Percentiles rank a stretch among this genome's conserved stretches.
Evolutionary conservation across 768 basidiomycete genomes (phyloP).

Genomic region (Lepiota subincarnata): DNA sequence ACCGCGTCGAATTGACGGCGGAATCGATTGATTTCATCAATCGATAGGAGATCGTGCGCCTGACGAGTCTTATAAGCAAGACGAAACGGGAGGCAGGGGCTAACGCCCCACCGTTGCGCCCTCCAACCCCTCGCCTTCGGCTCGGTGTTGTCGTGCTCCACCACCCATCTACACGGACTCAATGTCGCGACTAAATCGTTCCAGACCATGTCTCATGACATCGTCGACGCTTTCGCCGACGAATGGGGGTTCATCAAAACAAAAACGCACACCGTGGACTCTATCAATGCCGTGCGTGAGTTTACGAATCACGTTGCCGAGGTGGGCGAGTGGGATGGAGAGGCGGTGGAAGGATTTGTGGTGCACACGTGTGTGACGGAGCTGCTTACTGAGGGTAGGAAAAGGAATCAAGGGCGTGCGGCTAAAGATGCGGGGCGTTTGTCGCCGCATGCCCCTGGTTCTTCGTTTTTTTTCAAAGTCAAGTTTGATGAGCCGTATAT

Average conservation of each 20-base stretch:
- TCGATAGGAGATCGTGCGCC: no score
- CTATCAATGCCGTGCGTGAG: constrained; percentile 59
- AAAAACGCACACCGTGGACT: constrained; percentile 47
- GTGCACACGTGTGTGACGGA: constrained; percentile 68
- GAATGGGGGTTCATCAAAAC: constrained; percentile 94
- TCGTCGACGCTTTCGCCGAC: constrained; percentile 75
- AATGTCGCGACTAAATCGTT: constrained; percentile 69
- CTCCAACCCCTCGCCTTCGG: no score
- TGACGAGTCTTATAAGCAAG: no score
- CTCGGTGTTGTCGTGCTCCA: no score
- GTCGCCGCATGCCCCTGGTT: constrained; percentile 71
- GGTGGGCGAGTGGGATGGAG: constrained; percentile 76
- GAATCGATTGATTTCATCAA: no score
- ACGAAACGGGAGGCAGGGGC: no score
- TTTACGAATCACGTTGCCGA: constrained; percentile 70
- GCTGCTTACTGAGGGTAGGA: constrained; percentile 29
- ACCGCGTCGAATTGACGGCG: no score
- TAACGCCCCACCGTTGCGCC: no score
- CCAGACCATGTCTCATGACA: constrained; percentile 59
- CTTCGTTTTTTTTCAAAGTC: constrained; percentile 97
- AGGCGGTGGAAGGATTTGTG: constrained; percentile 91
- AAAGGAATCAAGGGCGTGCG: no score
- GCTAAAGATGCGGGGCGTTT: no score
- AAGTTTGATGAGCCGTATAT: constrained; percentile 99
- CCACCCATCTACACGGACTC: constrained; percentile 92